Evolutionary conservation across 441 rosid species (phyloP), one percentile per base, ranked within the genome.

Genomic region (Populus hybrid): DNA sequence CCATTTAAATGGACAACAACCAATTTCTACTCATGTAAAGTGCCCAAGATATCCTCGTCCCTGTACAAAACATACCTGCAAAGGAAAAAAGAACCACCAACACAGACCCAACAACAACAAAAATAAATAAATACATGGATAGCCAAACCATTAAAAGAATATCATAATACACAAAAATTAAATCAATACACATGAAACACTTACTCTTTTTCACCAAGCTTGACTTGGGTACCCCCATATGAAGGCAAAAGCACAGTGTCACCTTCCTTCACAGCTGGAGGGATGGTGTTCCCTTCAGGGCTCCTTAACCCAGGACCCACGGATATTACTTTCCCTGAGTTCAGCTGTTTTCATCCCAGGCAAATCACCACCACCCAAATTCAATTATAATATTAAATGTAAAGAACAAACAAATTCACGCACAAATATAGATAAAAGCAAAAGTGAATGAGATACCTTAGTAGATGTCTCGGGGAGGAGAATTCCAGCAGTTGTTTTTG

Each of bases 191-290:
- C 14, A 72, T 24, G 73, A 28, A 76, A 23, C 2, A 68, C 91
- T 0, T 85, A 93, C 90, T 90, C 95, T 80, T 89, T 93, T n/a
- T 93, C 95, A n/a, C 85, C 92, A 19, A 90, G 95, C 88, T 91
- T 93, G 64, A 91, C 89, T 73, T 88, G 83, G 34, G 91, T 84
- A 24, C 97, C 97, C 0, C 91, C 94, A 67, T 79, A 91, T 24
- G 91, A 92, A n/a, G 96, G 93, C 81, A 93, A 78, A 42, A 90
- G 92, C 16, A 93, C 93, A 7, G 84, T 87, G 80, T 91, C 94
- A 14, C 96, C 98, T 87, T 93, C 94, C 87, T 90, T 93, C n/a
- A 91, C 85, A 42, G 85, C 77, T 68, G 89, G 84, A 12, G 91
- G 89, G 57, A 91, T 79, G 3, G 81, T 64, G 65, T 90, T 88